Conservation (phyloP, 169 alveolate genomes). For the Plasmodium vinckei region DNA sequence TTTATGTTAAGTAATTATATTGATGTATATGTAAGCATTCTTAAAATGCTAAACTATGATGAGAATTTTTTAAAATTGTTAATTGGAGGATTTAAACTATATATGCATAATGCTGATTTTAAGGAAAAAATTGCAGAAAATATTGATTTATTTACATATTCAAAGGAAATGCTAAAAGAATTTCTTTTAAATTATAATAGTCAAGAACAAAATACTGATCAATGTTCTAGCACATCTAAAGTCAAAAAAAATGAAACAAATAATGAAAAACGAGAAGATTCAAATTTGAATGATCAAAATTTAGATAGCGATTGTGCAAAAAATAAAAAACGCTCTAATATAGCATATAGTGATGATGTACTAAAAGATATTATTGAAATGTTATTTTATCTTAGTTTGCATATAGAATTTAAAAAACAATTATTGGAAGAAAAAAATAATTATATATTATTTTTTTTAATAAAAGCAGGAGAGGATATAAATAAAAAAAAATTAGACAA, state of each 20-base stretch:
- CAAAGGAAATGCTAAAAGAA: slow-evolving; percentile 59
- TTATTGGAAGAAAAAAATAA: slow-evolving; percentile 46
- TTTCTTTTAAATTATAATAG: slow-evolving; percentile 21
- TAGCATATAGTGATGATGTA: slow-evolving; percentile 14
- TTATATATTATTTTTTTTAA: slow-evolving; percentile 46
- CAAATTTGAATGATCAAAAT: neutral
- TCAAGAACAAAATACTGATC: neutral
- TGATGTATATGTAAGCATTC: slow-evolving; percentile 27
- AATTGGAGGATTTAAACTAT: slow-evolving; percentile 47
- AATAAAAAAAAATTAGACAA: slow-evolving; percentile 63
- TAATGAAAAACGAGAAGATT: slow-evolving; percentile 11
- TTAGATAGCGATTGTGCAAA: neutral
- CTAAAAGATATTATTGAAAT: slow-evolving; percentile 59
- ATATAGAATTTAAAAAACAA: slow-evolving; percentile 63
- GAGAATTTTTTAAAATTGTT: slow-evolving; percentile 45
- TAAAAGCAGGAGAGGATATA: slow-evolving; percentile 57
- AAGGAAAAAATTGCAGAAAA: slow-evolving; percentile 19
- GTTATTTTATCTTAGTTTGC: slow-evolving; percentile 70
- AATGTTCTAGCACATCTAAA: neutral
- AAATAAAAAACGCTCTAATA: neutral
- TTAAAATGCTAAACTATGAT: slow-evolving; percentile 46
- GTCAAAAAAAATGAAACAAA: neutral
- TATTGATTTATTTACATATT: slow-evolving; percentile 42
- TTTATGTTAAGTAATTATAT: slow-evolving; percentile 55
- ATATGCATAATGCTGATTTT: slow-evolving; percentile 58